A percentile compares a stretch with the other conserved stretches of the same genome.
phyloP scores from a whole-genome alignment of 2,329 filamentous ascomycete species.

The Fusarium keratoplasticum region DNA sequence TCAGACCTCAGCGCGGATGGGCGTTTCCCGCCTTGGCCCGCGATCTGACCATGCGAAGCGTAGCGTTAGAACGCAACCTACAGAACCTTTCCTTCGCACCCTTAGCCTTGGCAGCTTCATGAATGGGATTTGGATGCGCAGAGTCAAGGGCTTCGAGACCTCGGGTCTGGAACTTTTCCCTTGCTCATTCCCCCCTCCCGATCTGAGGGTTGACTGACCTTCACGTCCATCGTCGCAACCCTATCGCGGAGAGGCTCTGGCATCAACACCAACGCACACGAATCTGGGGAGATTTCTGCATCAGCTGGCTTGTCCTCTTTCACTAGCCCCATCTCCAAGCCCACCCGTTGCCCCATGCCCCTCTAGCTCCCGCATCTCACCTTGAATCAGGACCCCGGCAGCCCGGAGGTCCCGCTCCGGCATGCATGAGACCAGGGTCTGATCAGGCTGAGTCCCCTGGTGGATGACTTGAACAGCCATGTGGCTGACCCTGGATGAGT shows the following conservation, averaged over 20 bases:
- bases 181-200: slow-evolving; percentile 10
- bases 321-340: not conserved
- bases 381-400: slow-evolving; percentile 7
- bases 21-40: slow-evolving; percentile 2
- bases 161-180: not conserved
- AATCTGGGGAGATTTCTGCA: not conserved
- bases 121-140: not conserved
- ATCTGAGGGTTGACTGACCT: slow-evolving; percentile 10
- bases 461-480: slow-evolving; percentile 1
- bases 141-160: not conserved
- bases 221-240: slow-evolving; percentile 16
- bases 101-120: not conserved
- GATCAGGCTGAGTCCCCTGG: slow-evolving; percentile 5
- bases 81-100: not conserved
- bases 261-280: not conserved
- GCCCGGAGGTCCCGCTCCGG: slow-evolving; percentile 17
- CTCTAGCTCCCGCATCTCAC: slow-evolving; percentile 4
- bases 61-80: not conserved
- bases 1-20: slow-evolving; percentile 1
- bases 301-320: not conserved
- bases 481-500: slow-evolving; percentile 4
- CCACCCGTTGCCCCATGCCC: not conserved
- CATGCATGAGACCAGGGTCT: slow-evolving; percentile 4
- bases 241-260: not conserved
- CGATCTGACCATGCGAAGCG: not conserved